Conservation (phyloP, 2,329 filamentous ascomycete genomes). For the Berkeleyomyces basicola region DNA sequence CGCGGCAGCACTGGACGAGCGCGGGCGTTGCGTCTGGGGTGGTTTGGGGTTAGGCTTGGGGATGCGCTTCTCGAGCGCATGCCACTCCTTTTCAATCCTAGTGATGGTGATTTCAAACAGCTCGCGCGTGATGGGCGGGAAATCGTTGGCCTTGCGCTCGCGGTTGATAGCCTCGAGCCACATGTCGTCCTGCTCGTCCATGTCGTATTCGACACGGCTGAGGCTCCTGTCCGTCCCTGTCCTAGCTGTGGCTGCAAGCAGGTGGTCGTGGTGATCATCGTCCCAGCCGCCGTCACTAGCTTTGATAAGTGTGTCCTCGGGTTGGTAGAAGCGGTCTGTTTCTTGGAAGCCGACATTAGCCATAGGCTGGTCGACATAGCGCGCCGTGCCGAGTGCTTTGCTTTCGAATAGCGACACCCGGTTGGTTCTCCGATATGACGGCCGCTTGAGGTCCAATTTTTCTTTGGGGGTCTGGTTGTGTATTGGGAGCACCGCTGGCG, state of each 20-base stretch:
- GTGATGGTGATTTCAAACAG: slow-evolving; percentile 97
- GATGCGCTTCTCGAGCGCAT: slow-evolving; percentile 86
- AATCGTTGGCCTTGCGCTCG: slow-evolving; percentile 54
- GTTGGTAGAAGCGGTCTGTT: slow-evolving; percentile 71
- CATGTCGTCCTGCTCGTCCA: slow-evolving; percentile 97
- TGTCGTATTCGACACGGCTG: slow-evolving; percentile 91
- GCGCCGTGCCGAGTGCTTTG: slow-evolving; percentile 66
- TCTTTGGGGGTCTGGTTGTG: slow-evolving; percentile 68
- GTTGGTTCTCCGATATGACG: slow-evolving; percentile 59
- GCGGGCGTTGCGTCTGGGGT: slow-evolving; percentile 79
- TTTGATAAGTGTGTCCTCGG: slow-evolving; percentile 55
- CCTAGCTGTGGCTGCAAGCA: slow-evolving; percentile 16
- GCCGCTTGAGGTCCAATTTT: slow-evolving; percentile 58
- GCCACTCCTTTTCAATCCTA: slow-evolving; percentile 98
- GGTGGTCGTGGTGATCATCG: slow-evolving; percentile 27
- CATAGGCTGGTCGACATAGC: slow-evolving; percentile 94
- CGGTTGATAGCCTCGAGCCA: slow-evolving; percentile 79
- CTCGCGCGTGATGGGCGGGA: slow-evolving; percentile 76
- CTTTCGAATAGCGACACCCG: slow-evolving; percentile 70
- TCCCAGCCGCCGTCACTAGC: slow-evolving; percentile 41
- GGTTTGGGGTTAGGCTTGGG: slow-evolving; percentile 95
- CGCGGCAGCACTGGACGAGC: slow-evolving; percentile 84
- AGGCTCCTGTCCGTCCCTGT: slow-evolving; percentile 28
- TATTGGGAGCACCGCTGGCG: slow-evolving; percentile 54
- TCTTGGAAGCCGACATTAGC: slow-evolving; percentile 92